Evolutionary conservation across 1,284 basidiomycete genomes (phyloP), one percentile per base, ranked within the genome.

Genomic region (Chiua sp.): DNA sequence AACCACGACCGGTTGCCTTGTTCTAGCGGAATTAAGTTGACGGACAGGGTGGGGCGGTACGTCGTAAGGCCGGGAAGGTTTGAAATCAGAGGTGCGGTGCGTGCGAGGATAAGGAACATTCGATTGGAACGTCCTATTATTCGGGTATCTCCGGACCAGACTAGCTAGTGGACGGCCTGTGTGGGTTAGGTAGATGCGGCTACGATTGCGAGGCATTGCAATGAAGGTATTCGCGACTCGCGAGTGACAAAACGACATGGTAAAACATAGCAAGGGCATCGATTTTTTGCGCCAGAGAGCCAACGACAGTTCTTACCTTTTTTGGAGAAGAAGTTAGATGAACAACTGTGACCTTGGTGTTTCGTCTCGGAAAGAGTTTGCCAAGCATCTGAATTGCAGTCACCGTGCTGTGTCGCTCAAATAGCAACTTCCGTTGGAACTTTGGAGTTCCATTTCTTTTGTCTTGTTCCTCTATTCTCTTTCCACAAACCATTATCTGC

Each of bases 21-120:
- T 20, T 42, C 11, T 42, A 10, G 39, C 16, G 37, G 37, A 7
- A 12, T 3, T 42, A 7, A n/a, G 7, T 42, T 16, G 39, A 42
- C 39, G 39, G 20, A 16, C 28, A 11, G 23, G 7, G 30, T 46
- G 58, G 56, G 66, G 67, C 67, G 22, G 64, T 32, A 32, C 30
- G 20, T 42, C 39, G 39, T 33, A 30, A n/a, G 42, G 8, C 30
- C 6, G 12, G 55, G 46, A n/a, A 51, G 49, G 39, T 42, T 42
- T 42, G 39, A n/a, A 47, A 32, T 47, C 46, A 26, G 23, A 18
- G 13, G 55, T 56, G 62, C 65, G 63, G 68, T 56, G 63, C 11
- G 52, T 58, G 39, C 10, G 61, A 60, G 69, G 60, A 56, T 32
- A 68, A 70, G 54, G 71, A 69, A 72, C 56, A 59, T 69, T 69